Evolutionary conservation across 345 rosid genomes (phyloP).

Genomic region (Microcos paniculata): DNA sequence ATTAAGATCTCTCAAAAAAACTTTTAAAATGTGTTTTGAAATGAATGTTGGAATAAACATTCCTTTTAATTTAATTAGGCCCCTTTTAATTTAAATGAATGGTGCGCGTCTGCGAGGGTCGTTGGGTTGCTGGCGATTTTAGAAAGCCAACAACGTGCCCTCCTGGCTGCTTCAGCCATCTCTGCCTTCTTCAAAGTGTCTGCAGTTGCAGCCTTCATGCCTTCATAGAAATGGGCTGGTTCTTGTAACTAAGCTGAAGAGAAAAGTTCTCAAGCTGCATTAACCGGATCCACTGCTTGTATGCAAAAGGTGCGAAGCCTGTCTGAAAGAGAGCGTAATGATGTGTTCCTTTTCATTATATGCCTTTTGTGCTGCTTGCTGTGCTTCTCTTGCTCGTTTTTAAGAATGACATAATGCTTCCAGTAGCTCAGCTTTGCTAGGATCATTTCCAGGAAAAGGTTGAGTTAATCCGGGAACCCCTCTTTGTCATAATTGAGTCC

Average conservation of each 20-base stretch:
- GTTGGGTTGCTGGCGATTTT: too few relatives aligned
- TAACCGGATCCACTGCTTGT: conserved; percentile 77
- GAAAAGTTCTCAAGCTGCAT: conserved; percentile 68
- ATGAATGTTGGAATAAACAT: too few relatives aligned
- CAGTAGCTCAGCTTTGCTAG: conserved; percentile 64
- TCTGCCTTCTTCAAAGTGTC: conserved; percentile 26
- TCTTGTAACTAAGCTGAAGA: conserved; percentile 48
- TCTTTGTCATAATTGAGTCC: not conserved
- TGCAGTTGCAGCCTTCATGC: conserved; percentile 38
- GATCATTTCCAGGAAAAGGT: conserved; percentile 33
- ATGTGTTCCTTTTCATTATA: conserved; percentile 73
- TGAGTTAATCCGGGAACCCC: conserved; percentile 20
- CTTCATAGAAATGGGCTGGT: conserved; percentile 42
- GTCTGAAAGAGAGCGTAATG: conserved; percentile 66
- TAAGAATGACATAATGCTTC: conserved; percentile 84
- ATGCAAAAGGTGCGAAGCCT: conserved; percentile 85
- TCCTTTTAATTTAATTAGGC: too few relatives aligned
- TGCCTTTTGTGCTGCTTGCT: conserved; percentile 65
- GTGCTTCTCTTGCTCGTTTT: conserved; percentile 89
- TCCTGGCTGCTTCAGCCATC: too few relatives aligned
- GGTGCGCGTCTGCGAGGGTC: too few relatives aligned
- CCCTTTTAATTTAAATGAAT: too few relatives aligned
- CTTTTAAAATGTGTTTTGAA: too few relatives aligned
- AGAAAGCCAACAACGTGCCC: too few relatives aligned
- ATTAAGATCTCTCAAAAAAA: too few relatives aligned